phyloP scores from a whole-genome alignment of 164 flowering plant species.

The Umbellularia californica region DNA sequence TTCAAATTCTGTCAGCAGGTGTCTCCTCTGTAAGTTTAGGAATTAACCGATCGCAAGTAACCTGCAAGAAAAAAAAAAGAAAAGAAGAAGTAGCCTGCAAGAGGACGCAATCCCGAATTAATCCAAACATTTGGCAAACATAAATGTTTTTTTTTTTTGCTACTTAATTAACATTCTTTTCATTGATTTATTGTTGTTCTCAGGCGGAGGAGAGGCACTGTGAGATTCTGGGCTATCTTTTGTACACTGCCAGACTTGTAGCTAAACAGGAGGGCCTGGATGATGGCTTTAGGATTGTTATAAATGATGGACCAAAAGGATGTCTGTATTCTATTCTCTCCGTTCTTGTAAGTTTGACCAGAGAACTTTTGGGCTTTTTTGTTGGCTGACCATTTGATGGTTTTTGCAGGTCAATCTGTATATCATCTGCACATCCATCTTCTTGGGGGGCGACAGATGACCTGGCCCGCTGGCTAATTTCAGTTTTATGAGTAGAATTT shows the following conservation, averaged over 20 bases:
- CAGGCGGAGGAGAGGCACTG: conserved; percentile 91
- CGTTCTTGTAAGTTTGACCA: neutral
- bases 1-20: neutral
- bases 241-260: conserved; percentile 77
- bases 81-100: too few species aligned
- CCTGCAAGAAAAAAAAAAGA: too few species aligned
- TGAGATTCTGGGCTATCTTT: conserved; percentile 84
- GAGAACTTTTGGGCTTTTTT: neutral
- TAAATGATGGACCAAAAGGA: conserved; percentile 92
- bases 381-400: neutral
- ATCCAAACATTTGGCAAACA: too few species aligned
- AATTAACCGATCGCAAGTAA: neutral
- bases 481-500: neutral
- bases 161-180: too few species aligned
- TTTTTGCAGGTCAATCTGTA: conserved; percentile 83
- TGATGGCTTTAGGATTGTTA: conserved; percentile 86
- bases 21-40: neutral
- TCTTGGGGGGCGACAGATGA: conserved; percentile 94
- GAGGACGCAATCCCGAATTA: too few species aligned
- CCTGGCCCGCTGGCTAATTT: conserved; percentile 94
- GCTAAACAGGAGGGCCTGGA: conserved; percentile 97
- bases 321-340: conserved; percentile 35
- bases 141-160: too few species aligned
- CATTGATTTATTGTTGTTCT: neutral
- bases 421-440: conserved; percentile 90